Evolutionary conservation across 1,284 basidiomycete species (phyloP).

Genomic region (Lentinus polychrous): DNA sequence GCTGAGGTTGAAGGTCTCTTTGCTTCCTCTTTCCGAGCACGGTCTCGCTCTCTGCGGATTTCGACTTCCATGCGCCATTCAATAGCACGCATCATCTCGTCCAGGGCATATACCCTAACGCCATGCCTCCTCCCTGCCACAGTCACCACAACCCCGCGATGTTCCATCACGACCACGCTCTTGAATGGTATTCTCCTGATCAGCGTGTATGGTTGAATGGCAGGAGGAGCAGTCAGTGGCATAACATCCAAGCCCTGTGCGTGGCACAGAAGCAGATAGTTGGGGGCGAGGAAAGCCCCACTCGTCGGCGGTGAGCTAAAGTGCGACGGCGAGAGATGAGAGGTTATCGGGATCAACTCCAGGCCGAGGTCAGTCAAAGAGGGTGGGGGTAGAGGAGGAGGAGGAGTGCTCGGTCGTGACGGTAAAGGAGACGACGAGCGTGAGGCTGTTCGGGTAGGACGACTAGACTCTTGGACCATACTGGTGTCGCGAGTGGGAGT

Average conservation of each 20-base stretch:
- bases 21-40: constrained; percentile 53
- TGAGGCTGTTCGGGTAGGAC: constrained; percentile 26
- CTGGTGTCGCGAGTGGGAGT: constrained; percentile 17
- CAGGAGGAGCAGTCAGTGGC: constrained; percentile 63
- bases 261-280: constrained; percentile 77
- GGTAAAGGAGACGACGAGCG: constrained; percentile 45
- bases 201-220: constrained; percentile 68
- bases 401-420: constrained; percentile 54
- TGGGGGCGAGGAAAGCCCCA: constrained; percentile 70
- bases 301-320: constrained; percentile 69
- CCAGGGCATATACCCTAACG: constrained; percentile 76
- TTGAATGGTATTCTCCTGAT: constrained; percentile 76
- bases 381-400: constrained; percentile 62
- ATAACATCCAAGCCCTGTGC: constrained; percentile 76
- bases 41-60: constrained; percentile 63
- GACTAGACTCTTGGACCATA: constrained; percentile 17
- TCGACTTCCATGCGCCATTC: constrained; percentile 84
- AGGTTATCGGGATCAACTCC: constrained; percentile 56
- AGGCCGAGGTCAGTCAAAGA: constrained; percentile 71
- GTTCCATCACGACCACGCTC: constrained; percentile 82
- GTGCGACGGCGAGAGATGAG: constrained; percentile 63
- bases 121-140: constrained; percentile 78
- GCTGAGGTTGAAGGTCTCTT: constrained; percentile 35
- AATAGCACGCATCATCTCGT: constrained; percentile 74
- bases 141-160: constrained; percentile 76